Evolutionary conservation across 192 early-diverging fungal species (phyloP).

Genomic region (Gorgonomyces haynaldii): DNA sequence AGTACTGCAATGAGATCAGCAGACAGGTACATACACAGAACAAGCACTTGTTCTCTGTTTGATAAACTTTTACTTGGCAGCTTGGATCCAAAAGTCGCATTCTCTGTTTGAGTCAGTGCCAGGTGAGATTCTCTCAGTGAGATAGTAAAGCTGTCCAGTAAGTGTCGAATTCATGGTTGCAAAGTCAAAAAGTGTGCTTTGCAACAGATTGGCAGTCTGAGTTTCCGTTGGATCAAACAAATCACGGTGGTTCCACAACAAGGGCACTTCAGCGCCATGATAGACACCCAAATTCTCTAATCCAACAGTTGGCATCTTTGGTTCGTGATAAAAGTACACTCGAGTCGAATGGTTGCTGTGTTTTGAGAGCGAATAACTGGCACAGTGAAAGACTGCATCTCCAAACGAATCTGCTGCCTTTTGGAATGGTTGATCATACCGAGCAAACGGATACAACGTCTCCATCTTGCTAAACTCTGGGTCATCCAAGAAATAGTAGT

Average conservation of each 20-base stretch:
- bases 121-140: too few species aligned
- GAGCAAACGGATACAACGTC: not conserved
- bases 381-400: not conserved
- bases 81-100: too few species aligned
- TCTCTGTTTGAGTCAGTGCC: too few species aligned
- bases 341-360: too few species aligned
- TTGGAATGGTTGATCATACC: not conserved
- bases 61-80: too few species aligned
- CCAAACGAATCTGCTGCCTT: not conserved
- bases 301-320: too few species aligned
- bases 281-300: conserved; percentile 1
- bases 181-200: too few species aligned
- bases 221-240: not conserved
- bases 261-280: conserved; percentile 7
- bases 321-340: too few species aligned
- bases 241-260: not conserved
- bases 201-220: too few species aligned
- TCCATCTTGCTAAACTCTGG: not conserved
- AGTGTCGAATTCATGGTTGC: too few species aligned
- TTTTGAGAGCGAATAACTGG: too few species aligned
- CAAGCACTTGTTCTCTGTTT: conserved; percentile 5
- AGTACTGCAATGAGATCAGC: conserved; percentile 48
- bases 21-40: conserved; percentile 23
- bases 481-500: not conserved
- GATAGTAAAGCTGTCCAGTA: too few species aligned